A percentile compares a stretch with the other conserved stretches of the same genome.
These are phyloP conservation scores for Pythium rishiriense DNA, from an alignment of 352 stramenopile species.

Conservation along the genomic window DNA sequence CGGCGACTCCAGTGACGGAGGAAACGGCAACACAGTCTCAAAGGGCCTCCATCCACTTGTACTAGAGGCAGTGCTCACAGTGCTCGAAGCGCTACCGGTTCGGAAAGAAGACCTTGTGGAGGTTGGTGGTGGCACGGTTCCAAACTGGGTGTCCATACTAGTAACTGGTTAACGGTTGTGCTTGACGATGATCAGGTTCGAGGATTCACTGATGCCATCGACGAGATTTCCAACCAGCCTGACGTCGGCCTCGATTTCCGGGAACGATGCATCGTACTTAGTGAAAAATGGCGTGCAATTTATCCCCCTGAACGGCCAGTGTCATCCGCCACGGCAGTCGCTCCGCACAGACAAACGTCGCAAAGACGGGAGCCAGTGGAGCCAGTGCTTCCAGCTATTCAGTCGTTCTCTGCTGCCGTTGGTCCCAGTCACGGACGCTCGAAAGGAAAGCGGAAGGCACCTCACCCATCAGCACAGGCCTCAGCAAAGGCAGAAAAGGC, in stretches of 20 bases:
- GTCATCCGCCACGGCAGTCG: background rate
- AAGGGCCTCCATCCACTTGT: conserved; percentile 59
- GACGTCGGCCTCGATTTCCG: conserved; percentile 20
- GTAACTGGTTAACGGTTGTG: background rate
- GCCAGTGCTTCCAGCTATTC: conserved; percentile 10
- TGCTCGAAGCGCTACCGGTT: conserved; percentile 59
- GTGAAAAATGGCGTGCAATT: conserved; percentile 26
- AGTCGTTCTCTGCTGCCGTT: conserved; percentile 3
- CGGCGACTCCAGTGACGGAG: conserved; percentile 9
- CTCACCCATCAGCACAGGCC: background rate
- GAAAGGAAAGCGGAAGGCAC: conserved; percentile 9
- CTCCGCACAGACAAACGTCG: background rate
- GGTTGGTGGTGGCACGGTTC: conserved; percentile 23
- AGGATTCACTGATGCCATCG: conserved; percentile 13
- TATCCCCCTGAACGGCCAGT: conserved; percentile 10
- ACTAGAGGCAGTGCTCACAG: conserved; percentile 53
- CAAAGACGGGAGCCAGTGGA: background rate
- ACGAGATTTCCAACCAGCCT: conserved; percentile 11
- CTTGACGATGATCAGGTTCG: conserved; percentile 1
- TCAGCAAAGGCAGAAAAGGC: background rate
- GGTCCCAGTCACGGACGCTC: background rate
- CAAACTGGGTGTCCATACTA: too few species aligned
- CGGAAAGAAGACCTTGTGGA: conserved; percentile 63
- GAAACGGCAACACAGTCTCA: background rate
- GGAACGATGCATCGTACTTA: conserved; percentile 18